Evolutionary conservation across 768 basidiomycete species (phyloP).

Genomic region (Hypsizygus marmoreus): DNA sequence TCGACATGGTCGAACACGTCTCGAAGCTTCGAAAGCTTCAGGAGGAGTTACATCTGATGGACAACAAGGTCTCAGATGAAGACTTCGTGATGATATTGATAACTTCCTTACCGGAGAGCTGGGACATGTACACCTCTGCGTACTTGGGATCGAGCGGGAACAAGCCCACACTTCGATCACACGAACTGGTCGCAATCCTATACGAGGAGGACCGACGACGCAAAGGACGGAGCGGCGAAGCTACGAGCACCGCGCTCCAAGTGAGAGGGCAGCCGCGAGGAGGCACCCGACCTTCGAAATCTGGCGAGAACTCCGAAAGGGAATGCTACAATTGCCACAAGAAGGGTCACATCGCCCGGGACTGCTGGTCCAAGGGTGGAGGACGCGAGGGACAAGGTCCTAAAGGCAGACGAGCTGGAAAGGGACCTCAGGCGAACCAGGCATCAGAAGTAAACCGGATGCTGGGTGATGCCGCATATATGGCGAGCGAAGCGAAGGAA

Average conservation of each 20-base stretch:
- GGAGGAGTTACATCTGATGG: constrained; percentile 26
- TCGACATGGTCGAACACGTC: constrained; percentile 28
- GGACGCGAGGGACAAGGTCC: constrained; percentile 37
- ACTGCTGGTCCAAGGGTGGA: constrained; percentile 41
- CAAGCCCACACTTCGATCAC: constrained; percentile 10
- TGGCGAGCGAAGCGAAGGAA: no score
- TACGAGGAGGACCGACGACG: background rate
- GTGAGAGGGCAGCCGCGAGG: background rate
- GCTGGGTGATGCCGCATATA: no score
- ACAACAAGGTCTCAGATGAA: constrained; percentile 24
- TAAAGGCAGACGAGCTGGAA: constrained; percentile 13
- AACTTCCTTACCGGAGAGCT: constrained; percentile 28
- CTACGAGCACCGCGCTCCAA: background rate
- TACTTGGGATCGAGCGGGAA: constrained; percentile 22
- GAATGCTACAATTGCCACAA: constrained; percentile 33
- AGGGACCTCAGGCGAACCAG: constrained; percentile 7
- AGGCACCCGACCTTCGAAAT: background rate
- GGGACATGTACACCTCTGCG: constrained; percentile 26
- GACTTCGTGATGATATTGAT: constrained; percentile 32
- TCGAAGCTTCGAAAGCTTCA: constrained; percentile 22
- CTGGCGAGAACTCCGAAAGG: background rate
- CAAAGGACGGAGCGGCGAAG: background rate
- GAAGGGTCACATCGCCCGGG: constrained; percentile 27
- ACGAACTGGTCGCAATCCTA: constrained; percentile 23
- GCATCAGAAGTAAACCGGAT: no score